Conservation (phyloP, 1,139 yeast species). For the Arxiozyma bovina region DNA sequence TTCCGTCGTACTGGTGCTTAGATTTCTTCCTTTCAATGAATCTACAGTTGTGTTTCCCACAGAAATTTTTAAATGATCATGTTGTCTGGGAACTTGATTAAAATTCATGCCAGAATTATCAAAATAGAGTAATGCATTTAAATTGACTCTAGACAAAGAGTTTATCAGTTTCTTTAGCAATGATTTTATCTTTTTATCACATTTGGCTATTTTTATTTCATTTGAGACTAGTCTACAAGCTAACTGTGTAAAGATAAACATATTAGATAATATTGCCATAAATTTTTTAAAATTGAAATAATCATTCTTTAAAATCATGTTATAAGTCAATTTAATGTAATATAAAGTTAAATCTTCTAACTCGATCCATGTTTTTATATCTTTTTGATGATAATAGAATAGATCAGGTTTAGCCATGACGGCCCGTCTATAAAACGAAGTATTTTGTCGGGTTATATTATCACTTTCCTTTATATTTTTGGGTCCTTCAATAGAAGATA, state of each 20-base stretch:
- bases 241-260: conserved; percentile 41
- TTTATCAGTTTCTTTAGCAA: conserved; percentile 44
- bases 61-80: not conserved
- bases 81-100: not conserved
- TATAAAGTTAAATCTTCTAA: conserved; percentile 40
- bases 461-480: not conserved
- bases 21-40: conserved; percentile 12
- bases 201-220: conserved; percentile 40
- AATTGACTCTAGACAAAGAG: conserved; percentile 50
- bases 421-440: conserved; percentile 8
- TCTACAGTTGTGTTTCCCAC: not conserved
- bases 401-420: conserved; percentile 31
- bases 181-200: conserved; percentile 40
- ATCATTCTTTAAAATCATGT: conserved; percentile 42
- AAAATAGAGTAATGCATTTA: conserved; percentile 49
- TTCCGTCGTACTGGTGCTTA: conserved; percentile 27
- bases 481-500: not conserved
- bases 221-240: conserved; percentile 46
- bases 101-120: conserved; percentile 16
- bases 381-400: conserved; percentile 50
- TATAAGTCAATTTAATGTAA: conserved; percentile 40
- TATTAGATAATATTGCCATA: conserved; percentile 42
- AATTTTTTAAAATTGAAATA: conserved; percentile 45
- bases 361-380: conserved; percentile 51
- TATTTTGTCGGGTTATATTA: not conserved